Base-by-base conservation (phyloP, 306 rosid genomes). In the Cicer arietinum region DNA sequence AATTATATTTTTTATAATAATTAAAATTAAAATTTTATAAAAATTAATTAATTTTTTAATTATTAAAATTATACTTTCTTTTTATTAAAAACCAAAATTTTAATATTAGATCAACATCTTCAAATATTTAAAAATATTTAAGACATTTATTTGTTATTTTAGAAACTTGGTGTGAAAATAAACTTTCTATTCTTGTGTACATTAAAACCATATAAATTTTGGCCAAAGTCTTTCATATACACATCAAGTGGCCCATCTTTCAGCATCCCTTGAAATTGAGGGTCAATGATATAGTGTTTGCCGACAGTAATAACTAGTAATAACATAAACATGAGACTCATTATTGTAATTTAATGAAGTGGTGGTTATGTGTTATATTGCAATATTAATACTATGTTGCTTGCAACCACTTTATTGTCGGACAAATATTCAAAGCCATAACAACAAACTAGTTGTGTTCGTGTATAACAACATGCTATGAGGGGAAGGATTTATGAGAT, bases 401-500 rank as follows among this genome's bases (percentile, higher is more conserved):
- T 66, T 48, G 54, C 53, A 25, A 52, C 46, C 52, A 75, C 25
- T 65, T 20, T 65, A 64, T 71, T 54, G 44, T 57, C 40, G 14
- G 45, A 12, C 68, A 67, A 74, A 80, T 48, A 44, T 51, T 67
- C 11, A n/a, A 58, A 25, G 11, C 25, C 40, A 56, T 56, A 9
- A 10, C 16, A 45, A 16, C 47, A 79, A 66, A 8, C 83, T 67
- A 10, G 39, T 73, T 57, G 76, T 43, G 53, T 47, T 73, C 45
- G 69, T 25, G 30, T 25, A 25, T 67, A 78, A 65, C 65, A 78
- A 65, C 65, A 72, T 52, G 71, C 75, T 37, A 76, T 47, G 2
- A 40, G 51, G 30, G 52, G 54, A 64, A 68, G 46, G 64, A 73
- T 69, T 80, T 77, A 79, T 11, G 40, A 51, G 54, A 74, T 67